phyloP scores from a whole-genome alignment of 495 filamentous ascomycete genomes.

The Pyrenula massariospora region DNA sequence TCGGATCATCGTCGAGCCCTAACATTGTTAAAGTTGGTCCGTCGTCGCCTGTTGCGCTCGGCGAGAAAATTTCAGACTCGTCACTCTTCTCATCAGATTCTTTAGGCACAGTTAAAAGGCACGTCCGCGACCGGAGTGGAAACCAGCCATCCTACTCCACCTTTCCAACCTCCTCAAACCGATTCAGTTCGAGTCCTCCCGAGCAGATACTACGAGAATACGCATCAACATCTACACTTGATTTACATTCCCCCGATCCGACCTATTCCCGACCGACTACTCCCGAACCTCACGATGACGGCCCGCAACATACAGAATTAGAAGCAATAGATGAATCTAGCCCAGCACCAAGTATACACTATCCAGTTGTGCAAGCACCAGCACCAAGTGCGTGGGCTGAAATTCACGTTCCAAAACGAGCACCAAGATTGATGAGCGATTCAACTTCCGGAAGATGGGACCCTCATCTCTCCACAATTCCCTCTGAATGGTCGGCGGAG shows the following conservation, averaged over 20 bases:
- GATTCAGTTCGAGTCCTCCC: constrained; percentile 26
- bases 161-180: constrained; percentile 23
- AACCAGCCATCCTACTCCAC: constrained; percentile 24
- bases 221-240: constrained; percentile 17
- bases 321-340: constrained; percentile 25
- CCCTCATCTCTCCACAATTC: constrained; percentile 62
- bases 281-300: constrained; percentile 27
- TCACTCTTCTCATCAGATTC: constrained; percentile 37
- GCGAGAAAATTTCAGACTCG: constrained; percentile 18
- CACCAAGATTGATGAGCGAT: constrained; percentile 23
- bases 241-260: constrained; percentile 14
- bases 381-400: constrained; percentile 37
- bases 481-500: constrained; percentile 49
- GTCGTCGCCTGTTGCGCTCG: constrained; percentile 14
- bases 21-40: constrained; percentile 26
- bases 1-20: constrained; percentile 20
- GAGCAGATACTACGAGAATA: constrained; percentile 18
- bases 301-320: constrained; percentile 19
- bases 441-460: constrained; percentile 47
- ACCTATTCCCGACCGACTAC: constrained; percentile 26
- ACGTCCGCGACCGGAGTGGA: constrained; percentile 4
- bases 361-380: constrained; percentile 32
- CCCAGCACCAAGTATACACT: constrained; percentile 29
- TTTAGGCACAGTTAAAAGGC: constrained; percentile 35
- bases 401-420: constrained; percentile 15